Evolutionary conservation across 768 basidiomycete genomes (phyloP).

Genomic region (Lentinula aciculospora): DNA sequence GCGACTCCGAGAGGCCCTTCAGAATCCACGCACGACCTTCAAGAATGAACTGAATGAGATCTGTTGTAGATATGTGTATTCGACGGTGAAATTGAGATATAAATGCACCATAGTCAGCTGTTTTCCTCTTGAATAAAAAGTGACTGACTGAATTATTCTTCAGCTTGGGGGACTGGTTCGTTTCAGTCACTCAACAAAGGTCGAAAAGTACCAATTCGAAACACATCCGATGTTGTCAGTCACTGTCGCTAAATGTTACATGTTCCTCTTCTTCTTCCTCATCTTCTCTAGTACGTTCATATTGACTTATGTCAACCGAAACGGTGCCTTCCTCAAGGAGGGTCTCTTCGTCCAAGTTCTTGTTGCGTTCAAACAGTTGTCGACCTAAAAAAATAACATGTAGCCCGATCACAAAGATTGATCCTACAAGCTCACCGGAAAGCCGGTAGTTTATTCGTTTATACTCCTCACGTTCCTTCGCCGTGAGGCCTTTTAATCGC

Average conservation of each 20-base stretch:
- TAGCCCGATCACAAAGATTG: background rate
- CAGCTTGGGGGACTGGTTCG: background rate
- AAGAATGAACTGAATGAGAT: too few species aligned
- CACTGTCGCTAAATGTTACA: constrained; percentile 83
- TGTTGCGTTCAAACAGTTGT: constrained; percentile 86
- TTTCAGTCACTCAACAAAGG: background rate
- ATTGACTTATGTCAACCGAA: constrained; percentile 87
- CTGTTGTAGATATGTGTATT: too few species aligned
- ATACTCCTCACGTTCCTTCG: constrained; percentile 71
- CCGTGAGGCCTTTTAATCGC: constrained; percentile 12
- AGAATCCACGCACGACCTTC: too few species aligned
- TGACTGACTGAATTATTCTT: background rate
- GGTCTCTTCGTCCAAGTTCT: constrained; percentile 71
- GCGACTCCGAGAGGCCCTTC: too few species aligned
- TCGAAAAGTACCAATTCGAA: too few species aligned
- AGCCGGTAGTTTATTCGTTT: constrained; percentile 57
- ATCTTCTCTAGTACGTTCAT: constrained; percentile 59
- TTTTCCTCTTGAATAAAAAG: background rate
- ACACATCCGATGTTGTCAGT: constrained; percentile 35
- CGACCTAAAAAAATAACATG: constrained; percentile 55
- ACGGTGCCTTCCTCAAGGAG: constrained; percentile 82
- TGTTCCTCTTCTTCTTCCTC: constrained; percentile 62
- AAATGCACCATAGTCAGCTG: background rate
- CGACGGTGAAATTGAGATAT: background rate
- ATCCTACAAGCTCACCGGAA: constrained; percentile 46